phyloP scores from a whole-genome alignment of 352 stramenopile species.

The Phytophthora citrophthora region DNA sequence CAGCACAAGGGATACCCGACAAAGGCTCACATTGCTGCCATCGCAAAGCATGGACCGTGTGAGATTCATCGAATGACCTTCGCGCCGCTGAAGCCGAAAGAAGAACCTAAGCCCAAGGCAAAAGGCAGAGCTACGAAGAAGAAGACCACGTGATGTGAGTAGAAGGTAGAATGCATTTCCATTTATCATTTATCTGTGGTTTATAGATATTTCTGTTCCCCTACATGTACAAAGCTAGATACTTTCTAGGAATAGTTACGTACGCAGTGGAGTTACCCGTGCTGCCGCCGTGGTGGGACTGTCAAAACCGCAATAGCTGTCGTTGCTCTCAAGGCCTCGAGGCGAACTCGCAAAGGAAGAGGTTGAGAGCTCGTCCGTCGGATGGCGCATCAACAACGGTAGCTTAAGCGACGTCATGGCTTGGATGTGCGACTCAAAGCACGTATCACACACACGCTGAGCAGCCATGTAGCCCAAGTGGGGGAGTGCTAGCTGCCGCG shows the following conservation, averaged over 20 bases:
- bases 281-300: constrained; percentile 23
- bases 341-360: constrained; percentile 43
- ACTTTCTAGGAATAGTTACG: constrained; percentile 24
- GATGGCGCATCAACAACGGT: constrained; percentile 35
- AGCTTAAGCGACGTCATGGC: constrained; percentile 46
- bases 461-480: constrained; percentile 74
- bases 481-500: constrained; percentile 66
- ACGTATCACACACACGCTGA: constrained; percentile 86
- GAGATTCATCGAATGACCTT: constrained; percentile 97
- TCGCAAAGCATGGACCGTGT: constrained; percentile 90
- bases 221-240: constrained; percentile 7
- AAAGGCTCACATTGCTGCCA: constrained; percentile 88
- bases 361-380: constrained; percentile 42
- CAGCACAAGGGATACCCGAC: constrained; percentile 99
- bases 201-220: constrained; percentile 28
- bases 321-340: constrained; percentile 36
- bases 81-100: constrained; percentile 92
- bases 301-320: constrained; percentile 36
- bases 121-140: constrained; percentile 21
- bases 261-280: constrained; percentile 31
- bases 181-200: constrained; percentile 17
- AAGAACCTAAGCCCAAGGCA: constrained; percentile 29
- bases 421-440: constrained; percentile 71
- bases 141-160: constrained; percentile 11
- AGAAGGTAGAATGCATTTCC: constrained; percentile 24